Percentiles rank a stretch among this genome's conserved stretches.
phyloP scores from a whole-genome alignment of 2,329 filamentous ascomycete species.

The Exophiala mesophila region DNA sequence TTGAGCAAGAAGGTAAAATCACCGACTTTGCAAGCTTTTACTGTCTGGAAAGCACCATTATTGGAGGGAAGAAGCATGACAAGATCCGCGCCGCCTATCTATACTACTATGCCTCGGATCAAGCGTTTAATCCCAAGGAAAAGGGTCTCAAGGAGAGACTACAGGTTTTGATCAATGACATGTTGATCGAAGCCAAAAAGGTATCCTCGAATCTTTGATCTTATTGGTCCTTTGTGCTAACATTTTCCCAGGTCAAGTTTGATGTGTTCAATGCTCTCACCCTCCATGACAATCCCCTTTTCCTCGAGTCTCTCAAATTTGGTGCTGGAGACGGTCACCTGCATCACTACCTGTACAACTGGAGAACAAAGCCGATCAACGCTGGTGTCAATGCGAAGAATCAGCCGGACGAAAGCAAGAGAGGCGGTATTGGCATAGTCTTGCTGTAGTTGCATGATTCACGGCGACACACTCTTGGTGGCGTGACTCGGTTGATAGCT shows the following conservation, averaged over 20 bases:
- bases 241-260: slow-evolving; percentile 59
- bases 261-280: slow-evolving; percentile 97
- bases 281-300: slow-evolving; percentile 87
- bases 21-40: slow-evolving; percentile 99
- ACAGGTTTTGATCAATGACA: slow-evolving; percentile 75
- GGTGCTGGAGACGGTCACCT: slow-evolving; percentile 89
- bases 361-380: slow-evolving; percentile 75
- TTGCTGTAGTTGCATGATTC: slow-evolving; percentile 63
- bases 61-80: slow-evolving; percentile 59
- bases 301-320: slow-evolving; percentile 91
- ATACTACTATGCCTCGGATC: slow-evolving; percentile 91
- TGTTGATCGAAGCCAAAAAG: slow-evolving; percentile 80
- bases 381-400: slow-evolving; percentile 81
- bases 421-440: slow-evolving; percentile 85
- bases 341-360: slow-evolving; percentile 98
- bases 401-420: slow-evolving; percentile 66
- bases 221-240: slow-evolving; percentile 5
- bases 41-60: slow-evolving; percentile 85
- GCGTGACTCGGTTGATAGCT: no score
- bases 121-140: slow-evolving; percentile 56
- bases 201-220: slow-evolving; percentile 32
- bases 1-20: slow-evolving; percentile 70
- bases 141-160: slow-evolving; percentile 70
- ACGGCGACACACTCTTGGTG: no score
- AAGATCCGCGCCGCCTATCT: slow-evolving; percentile 87